A percentile compares a stretch with the other conserved stretches of the same genome.
Evolutionary conservation across 345 rosid species (phyloP).

Genomic region (Citrus inodora): DNA sequence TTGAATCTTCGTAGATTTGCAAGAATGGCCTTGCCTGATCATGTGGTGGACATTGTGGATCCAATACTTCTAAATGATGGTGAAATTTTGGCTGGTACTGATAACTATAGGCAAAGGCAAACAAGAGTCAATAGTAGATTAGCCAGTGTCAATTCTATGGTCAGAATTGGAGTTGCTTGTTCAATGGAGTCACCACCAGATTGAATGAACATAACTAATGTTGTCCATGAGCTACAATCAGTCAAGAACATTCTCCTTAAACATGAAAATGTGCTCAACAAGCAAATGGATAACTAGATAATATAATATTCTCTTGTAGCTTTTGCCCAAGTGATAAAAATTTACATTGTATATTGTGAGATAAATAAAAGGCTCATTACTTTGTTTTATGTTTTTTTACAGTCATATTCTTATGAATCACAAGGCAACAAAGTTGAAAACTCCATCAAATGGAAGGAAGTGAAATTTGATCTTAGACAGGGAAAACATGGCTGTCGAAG

Average conservation of each 20-base stretch:
- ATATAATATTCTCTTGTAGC: neutral
- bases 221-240: neutral
- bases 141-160: conserved; percentile 1
- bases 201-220: neutral
- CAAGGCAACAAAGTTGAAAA: no score
- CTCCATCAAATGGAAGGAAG: no score
- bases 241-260: neutral
- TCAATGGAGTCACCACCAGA: conserved; percentile 14
- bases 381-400: no score
- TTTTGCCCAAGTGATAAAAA: no score
- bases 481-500: no score
- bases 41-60: conserved; percentile 14
- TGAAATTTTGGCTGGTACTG: neutral
- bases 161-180: conserved; percentile 22
- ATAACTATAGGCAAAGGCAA: neutral
- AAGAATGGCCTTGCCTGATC: conserved; percentile 10
- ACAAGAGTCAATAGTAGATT: neutral
- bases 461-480: no score
- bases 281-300: no score
- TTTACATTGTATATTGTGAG: no score
- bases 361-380: no score
- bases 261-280: neutral
- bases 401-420: no score
- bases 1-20: conserved; percentile 15
- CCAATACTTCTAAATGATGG: neutral